Percentiles rank a stretch among this genome's conserved stretches.
Evolutionary conservation across 2,329 filamentous ascomycete genomes (phyloP).

Genomic region (Neonectria punicea): DNA sequence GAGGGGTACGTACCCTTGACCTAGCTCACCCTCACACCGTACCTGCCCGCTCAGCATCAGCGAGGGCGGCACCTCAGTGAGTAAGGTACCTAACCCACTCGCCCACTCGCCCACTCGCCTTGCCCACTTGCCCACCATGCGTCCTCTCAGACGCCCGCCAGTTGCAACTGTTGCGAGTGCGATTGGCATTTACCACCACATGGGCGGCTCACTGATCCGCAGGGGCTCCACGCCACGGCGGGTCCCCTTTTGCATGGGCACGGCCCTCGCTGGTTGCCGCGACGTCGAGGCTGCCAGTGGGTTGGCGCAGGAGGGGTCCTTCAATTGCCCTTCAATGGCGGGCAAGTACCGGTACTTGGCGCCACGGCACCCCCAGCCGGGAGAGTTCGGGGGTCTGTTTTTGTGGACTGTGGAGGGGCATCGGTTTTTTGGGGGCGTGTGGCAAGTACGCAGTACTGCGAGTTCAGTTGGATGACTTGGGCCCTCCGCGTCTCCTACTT

Average conservation of each 20-base stretch:
- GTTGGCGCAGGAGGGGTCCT: slow-evolving; percentile 20
- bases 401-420: slow-evolving; percentile 24
- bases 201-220: slow-evolving; percentile 44
- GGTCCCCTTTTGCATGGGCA: slow-evolving; percentile 37
- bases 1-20: slow-evolving; percentile 44
- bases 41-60: slow-evolving; percentile 1
- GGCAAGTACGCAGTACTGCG: neutral
- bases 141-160: slow-evolving; percentile 27
- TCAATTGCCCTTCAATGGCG: slow-evolving; percentile 10
- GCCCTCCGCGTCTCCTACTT: slow-evolving; percentile 11
- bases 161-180: slow-evolving; percentile 36
- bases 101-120: neutral
- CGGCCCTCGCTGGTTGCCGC: neutral
- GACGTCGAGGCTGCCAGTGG: slow-evolving; percentile 17
- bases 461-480: slow-evolving; percentile 3
- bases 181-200: slow-evolving; percentile 43
- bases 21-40: slow-evolving; percentile 24
- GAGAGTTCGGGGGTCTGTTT: slow-evolving; percentile 38
- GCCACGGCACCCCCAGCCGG: slow-evolving; percentile 28
- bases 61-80: neutral
- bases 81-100: neutral
- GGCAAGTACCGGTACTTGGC: slow-evolving; percentile 39
- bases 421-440: slow-evolving; percentile 19
- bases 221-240: slow-evolving; percentile 37
- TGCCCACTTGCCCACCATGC: slow-evolving; percentile 5